Conservation (phyloP, 768 basidiomycete species). For the Boletus edulis region DNA sequence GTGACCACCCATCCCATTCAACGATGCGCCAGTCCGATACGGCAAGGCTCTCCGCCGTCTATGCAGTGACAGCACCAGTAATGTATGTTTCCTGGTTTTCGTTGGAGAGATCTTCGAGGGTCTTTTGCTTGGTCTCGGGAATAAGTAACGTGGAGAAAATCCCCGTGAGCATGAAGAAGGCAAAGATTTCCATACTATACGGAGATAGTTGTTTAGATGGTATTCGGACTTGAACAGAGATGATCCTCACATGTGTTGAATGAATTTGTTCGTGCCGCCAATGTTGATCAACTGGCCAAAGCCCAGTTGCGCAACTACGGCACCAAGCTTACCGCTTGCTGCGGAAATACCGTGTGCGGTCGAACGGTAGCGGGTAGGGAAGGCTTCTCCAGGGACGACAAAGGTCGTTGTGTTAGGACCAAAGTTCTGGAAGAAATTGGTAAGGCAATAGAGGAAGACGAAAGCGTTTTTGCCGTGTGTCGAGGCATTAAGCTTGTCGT, state of each 20-base stretch:
- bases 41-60: background rate
- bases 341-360: conserved; percentile 85
- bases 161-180: conserved; percentile 84
- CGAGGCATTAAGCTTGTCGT: conserved; percentile 51
- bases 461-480: conserved; percentile 51
- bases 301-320: conserved; percentile 77
- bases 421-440: conserved; percentile 90
- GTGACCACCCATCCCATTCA: background rate
- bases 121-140: conserved; percentile 69
- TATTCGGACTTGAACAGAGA: background rate
- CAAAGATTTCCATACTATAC: conserved; percentile 70
- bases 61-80: conserved; percentile 14
- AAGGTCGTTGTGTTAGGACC: conserved; percentile 83
- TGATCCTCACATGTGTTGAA: conserved; percentile 63
- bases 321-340: conserved; percentile 80
- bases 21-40: background rate
- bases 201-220: conserved; percentile 1
- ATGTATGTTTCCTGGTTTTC: conserved; percentile 68
- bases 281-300: conserved; percentile 69
- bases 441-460: conserved; percentile 82
- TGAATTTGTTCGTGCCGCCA: conserved; percentile 57
- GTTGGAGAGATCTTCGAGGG: conserved; percentile 72
- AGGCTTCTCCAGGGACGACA: conserved; percentile 76
- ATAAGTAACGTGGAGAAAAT: conserved; percentile 77
- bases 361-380: conserved; percentile 87